These are phyloP conservation scores for Pelargonium myrrhifolium DNA, from an alignment of 441 rosid genomes.

Conservation along the genomic window DNA sequence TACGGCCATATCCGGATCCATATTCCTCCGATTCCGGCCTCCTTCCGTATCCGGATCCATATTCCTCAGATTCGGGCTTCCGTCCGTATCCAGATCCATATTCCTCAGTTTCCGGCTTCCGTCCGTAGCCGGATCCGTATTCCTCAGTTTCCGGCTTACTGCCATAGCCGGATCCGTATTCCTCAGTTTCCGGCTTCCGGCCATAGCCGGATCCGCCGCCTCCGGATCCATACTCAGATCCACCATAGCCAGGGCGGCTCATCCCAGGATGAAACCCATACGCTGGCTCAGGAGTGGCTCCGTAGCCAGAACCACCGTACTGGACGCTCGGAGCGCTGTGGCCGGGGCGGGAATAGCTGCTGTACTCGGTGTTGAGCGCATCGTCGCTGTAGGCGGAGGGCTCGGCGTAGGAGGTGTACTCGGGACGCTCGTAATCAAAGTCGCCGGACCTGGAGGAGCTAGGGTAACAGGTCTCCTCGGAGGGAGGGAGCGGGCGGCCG, in stretches of 20 bases:
- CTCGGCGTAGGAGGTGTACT: constrained; percentile 41
- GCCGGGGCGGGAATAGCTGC: constrained; percentile 58
- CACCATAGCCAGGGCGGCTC: constrained; percentile 17
- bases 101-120: constrained; percentile 16
- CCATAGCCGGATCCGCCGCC: constrained; percentile 20
- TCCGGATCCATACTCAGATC: constrained; percentile 20
- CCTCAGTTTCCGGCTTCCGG: constrained; percentile 8
- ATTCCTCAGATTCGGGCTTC: not conserved
- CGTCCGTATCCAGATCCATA: constrained; percentile 18
- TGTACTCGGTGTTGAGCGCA: constrained; percentile 53
- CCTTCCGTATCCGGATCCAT: constrained; percentile 24
- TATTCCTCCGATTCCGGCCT: constrained; percentile 24
- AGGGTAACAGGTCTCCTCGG: constrained; percentile 56
- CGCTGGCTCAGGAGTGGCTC: constrained; percentile 23
- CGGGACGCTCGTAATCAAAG: constrained; percentile 52
- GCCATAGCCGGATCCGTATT: not conserved
- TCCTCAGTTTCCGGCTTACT: constrained; percentile 12
- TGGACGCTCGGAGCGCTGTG: constrained; percentile 17
- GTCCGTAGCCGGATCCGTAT: constrained; percentile 16
- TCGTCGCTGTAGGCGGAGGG: constrained; percentile 62
- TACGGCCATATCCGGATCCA: constrained; percentile 29
- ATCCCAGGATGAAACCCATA: constrained; percentile 28
- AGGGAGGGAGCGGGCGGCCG: constrained; percentile 64
- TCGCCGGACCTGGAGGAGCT: constrained; percentile 27
- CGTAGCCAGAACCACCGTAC: too few relatives aligned